Conservation (phyloP, 345 rosid genomes). For the Arabis alpina region DNA sequence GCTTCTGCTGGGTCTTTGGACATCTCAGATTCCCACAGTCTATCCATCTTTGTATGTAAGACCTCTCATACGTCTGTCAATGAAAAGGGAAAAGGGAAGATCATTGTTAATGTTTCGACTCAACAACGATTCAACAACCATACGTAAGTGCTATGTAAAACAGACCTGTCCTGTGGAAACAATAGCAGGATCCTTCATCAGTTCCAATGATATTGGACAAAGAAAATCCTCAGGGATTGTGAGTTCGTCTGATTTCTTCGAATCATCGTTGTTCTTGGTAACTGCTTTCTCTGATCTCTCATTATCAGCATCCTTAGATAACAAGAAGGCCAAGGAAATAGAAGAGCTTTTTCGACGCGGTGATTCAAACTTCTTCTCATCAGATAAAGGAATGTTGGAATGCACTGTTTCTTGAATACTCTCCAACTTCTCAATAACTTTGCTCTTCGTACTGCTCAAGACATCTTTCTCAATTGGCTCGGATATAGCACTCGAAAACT, state of each 20-base stretch:
- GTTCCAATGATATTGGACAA: slow-evolving; percentile 88
- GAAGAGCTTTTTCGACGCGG: slow-evolving; percentile 46
- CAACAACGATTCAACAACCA: slow-evolving; percentile 8
- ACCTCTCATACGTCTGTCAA: slow-evolving; percentile 93
- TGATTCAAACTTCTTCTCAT: slow-evolving; percentile 35
- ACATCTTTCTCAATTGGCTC: slow-evolving; percentile 52
- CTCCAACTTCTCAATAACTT: slow-evolving; percentile 42
- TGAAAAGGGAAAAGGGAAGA: slow-evolving; percentile 19
- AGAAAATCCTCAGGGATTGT: slow-evolving; percentile 78
- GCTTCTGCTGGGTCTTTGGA: slow-evolving; percentile 94
- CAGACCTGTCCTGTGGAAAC: slow-evolving; percentile 91
- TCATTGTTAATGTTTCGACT: slow-evolving; percentile 2
- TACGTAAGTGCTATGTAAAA: background rate
- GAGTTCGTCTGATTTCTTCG: slow-evolving; percentile 55
- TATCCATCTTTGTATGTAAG: slow-evolving; percentile 92
- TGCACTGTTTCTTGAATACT: slow-evolving; percentile 29
- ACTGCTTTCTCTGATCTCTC: slow-evolving; percentile 44
- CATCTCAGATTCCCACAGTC: slow-evolving; percentile 78
- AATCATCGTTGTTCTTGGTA: slow-evolving; percentile 49
- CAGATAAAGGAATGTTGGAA: slow-evolving; percentile 20
- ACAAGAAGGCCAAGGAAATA: slow-evolving; percentile 40
- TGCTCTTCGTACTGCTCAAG: slow-evolving; percentile 41
- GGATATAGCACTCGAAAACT: slow-evolving; percentile 50
- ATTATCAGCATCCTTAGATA: slow-evolving; percentile 46
- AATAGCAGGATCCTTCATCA: slow-evolving; percentile 94